Evolutionary conservation across 169 alveolate genomes (phyloP).

Genomic region (Eimeria maxima): DNA sequence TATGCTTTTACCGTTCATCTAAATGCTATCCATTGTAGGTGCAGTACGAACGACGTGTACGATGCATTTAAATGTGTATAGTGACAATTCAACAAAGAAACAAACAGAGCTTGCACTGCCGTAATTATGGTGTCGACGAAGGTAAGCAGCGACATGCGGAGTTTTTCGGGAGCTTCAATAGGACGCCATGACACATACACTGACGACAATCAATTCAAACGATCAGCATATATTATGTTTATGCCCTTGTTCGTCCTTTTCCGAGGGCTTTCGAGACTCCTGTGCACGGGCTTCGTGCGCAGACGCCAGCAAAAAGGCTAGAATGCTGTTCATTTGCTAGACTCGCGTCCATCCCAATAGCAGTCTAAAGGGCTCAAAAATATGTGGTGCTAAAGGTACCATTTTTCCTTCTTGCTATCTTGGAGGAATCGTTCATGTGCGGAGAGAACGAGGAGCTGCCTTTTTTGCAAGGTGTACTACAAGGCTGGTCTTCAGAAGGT

Average conservation of each 20-base stretch:
- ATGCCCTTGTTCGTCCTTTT: neutral
- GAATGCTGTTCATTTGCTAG: no score
- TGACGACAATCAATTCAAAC: neutral
- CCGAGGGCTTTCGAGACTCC: neutral
- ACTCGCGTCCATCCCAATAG: neutral
- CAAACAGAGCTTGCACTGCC: neutral
- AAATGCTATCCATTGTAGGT: no score
- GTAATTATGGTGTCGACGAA: neutral
- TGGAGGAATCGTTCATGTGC: neutral
- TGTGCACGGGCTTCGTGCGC: neutral
- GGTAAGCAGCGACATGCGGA: neutral
- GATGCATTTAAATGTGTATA: neutral
- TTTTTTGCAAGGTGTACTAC: neutral
- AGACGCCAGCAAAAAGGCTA: no score
- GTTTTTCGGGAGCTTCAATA: neutral
- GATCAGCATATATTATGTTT: neutral
- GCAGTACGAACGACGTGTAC: no score
- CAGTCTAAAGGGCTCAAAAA: no score
- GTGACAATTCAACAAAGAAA: neutral
- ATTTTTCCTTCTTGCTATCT: neutral
- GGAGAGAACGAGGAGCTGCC: neutral
- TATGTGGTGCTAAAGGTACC: neutral
- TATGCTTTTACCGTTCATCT: neutral
- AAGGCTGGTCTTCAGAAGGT: neutral
- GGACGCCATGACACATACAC: neutral